Base-by-base conservation (phyloP, 2,329 filamentous ascomycete species). In the Pestalotiopsis sp. region DNA sequence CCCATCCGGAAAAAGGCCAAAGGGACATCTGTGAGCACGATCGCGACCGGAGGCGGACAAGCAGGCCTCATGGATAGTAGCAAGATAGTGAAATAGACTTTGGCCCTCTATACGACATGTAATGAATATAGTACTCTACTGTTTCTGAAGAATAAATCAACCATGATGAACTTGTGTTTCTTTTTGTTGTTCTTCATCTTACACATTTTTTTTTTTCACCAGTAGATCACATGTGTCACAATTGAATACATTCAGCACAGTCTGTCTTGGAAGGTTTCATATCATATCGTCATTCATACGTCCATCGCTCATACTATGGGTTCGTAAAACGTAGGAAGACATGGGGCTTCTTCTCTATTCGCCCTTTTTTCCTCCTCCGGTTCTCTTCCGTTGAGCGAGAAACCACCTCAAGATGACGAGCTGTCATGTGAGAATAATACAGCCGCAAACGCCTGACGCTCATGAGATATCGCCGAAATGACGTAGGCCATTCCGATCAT, bases 1-100 rank as follows among this genome's bases (percentile, higher is more conserved):
- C 92, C 93, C 14, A 88, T 90, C 58, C 85, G 90, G 74, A 87
- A 90, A 77, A 89, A 90, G 80, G 81, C 86, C 68, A 85, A 83
- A 78, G 64, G 72, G 35, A 74, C 72, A 13, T 67, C 74, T 7
- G 72, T 67, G 9, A n/a, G 60, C 35, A 48, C 40, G 17, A 60
- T 26, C n/a, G 22, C 22, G 52, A 44, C 52, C 26, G 57, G 52
- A 22, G 64, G 64, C n/a, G 62, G 24, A 30, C 22, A 58, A 24
- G 58, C 13, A 22, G 58, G 58, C 58, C 13, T 58, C 14, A 13
- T 35, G 22, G 56, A 58, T 58, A 35, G 56, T 13, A 35, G 56
- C 22, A 58, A 35, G 17, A n/a, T 52, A 20, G 22, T 22, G 20
- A 58, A 58, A 58, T 58, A 13, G 14, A 22, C 11, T 13, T 58